Conservation (phyloP, 805 yeast genomes). For the Candida xyloterini region DNA sequence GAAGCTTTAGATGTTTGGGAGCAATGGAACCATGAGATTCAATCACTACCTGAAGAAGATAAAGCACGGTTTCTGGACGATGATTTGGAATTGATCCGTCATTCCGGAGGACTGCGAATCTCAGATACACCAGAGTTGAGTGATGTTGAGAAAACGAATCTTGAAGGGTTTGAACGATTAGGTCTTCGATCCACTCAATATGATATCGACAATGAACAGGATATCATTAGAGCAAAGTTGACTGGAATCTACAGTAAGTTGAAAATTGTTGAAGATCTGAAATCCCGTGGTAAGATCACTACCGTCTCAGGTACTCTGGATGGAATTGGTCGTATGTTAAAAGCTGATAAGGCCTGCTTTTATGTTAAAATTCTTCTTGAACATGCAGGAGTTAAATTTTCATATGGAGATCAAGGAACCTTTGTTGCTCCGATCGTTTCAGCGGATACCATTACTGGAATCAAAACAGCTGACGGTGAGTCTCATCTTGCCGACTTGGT, state of each 20-base stretch:
- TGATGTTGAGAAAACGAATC: slow-evolving; percentile 12
- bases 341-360: slow-evolving; percentile 20
- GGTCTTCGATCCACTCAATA: slow-evolving; percentile 22
- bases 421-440: slow-evolving; percentile 9
- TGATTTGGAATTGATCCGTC: slow-evolving; percentile 6
- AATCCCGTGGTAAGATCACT: slow-evolving; percentile 8
- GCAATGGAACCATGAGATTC: slow-evolving; percentile 20
- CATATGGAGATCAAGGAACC: slow-evolving; percentile 18
- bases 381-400: slow-evolving; percentile 20
- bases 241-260: slow-evolving; percentile 15
- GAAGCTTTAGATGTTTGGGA: slow-evolving; percentile 15
- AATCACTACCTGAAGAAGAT: slow-evolving; percentile 15
- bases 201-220: slow-evolving; percentile 15
- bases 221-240: slow-evolving; percentile 15
- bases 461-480: slow-evolving; percentile 25
- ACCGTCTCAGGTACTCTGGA: slow-evolving; percentile 18
- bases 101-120: slow-evolving; percentile 6
- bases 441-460: slow-evolving; percentile 18
- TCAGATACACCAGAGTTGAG: slow-evolving; percentile 9
- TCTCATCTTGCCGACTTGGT: slow-evolving; percentile 20
- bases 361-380: slow-evolving; percentile 16
- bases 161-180: slow-evolving; percentile 15
- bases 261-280: slow-evolving; percentile 16
- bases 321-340: slow-evolving; percentile 19
- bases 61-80: slow-evolving; percentile 18